Conservation (phyloP, 208 protist species). For the Tetramitus jugosus region DNA sequence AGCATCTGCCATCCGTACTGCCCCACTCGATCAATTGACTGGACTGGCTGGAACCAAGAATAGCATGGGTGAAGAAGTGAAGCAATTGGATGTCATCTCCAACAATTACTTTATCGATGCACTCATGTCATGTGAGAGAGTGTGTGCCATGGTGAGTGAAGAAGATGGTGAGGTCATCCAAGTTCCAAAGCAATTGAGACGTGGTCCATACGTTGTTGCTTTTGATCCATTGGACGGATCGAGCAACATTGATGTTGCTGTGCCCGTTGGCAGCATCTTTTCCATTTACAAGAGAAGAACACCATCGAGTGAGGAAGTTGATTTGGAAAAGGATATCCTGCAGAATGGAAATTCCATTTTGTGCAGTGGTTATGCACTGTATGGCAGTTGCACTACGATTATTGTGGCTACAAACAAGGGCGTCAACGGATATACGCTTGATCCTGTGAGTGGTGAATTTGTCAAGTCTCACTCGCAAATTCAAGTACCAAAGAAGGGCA, state of each 20-base stretch:
- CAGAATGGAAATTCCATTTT: conserved; percentile 60
- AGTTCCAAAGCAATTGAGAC: not conserved
- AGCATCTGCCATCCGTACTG: not conserved
- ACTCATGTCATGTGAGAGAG: not conserved
- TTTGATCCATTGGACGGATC: conserved; percentile 64
- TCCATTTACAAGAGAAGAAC: conserved; percentile 62
- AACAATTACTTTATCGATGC: conserved; percentile 17
- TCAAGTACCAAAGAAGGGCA: conserved; percentile 66
- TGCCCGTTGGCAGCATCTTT: conserved; percentile 87
- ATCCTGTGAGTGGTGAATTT: conserved; percentile 90
- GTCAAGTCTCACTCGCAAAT: conserved; percentile 86
- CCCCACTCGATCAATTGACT: not conserved
- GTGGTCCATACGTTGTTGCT: not conserved
- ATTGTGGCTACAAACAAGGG: conserved; percentile 76
- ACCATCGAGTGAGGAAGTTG: not conserved
- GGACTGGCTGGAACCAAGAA: conserved; percentile 8
- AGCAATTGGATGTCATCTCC: conserved; percentile 20
- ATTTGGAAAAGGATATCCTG: conserved; percentile 13
- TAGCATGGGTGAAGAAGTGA: conserved; percentile 13
- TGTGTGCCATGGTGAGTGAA: conserved; percentile 56
- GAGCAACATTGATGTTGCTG: conserved; percentile 92
- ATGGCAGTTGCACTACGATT: conserved; percentile 82
- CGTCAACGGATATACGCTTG: conserved; percentile 86
- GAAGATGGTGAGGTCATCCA: conserved; percentile 22
- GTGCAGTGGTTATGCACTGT: conserved; percentile 80